phyloP scores from a whole-genome alignment of 306 rosid species.

The Castanospermum australe region DNA sequence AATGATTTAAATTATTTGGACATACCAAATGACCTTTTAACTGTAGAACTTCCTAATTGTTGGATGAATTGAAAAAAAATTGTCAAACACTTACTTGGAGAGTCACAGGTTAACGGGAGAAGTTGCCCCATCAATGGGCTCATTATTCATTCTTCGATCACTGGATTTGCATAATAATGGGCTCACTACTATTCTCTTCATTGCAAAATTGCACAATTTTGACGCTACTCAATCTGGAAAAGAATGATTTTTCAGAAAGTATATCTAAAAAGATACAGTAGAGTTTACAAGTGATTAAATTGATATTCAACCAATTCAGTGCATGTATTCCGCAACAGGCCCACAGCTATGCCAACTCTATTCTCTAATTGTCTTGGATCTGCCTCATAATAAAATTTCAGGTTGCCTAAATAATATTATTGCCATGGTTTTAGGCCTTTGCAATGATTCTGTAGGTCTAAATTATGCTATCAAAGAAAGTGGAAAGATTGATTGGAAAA shows the following conservation, averaged over 20 bases:
- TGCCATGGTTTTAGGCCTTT: not conserved
- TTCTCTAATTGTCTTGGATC: not conserved
- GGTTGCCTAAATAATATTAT: not conserved
- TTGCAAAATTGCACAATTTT: not conserved
- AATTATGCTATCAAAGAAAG: too few species aligned
- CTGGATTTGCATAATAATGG: not conserved
- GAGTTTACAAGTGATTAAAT: not conserved
- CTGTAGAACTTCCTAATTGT: constrained; percentile 20
- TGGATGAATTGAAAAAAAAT: not conserved
- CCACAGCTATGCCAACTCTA: not conserved
- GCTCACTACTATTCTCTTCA: not conserved
- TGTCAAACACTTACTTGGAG: not conserved
- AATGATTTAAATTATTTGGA: not conserved
- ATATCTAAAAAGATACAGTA: not conserved
- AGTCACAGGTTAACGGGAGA: not conserved
- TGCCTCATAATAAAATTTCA: not conserved
- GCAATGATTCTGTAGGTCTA: not conserved
- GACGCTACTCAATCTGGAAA: not conserved
- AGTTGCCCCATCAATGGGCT: not conserved
- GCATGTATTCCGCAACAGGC: not conserved
- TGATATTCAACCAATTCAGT: not conserved
- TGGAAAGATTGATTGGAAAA: too few species aligned
- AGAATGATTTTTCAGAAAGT: not conserved
- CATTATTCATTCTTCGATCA: not conserved
- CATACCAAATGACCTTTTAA: not conserved